Evolutionary conservation across 805 yeast species (phyloP).

Genomic region (Maudiozyma pseudohumilis): DNA sequence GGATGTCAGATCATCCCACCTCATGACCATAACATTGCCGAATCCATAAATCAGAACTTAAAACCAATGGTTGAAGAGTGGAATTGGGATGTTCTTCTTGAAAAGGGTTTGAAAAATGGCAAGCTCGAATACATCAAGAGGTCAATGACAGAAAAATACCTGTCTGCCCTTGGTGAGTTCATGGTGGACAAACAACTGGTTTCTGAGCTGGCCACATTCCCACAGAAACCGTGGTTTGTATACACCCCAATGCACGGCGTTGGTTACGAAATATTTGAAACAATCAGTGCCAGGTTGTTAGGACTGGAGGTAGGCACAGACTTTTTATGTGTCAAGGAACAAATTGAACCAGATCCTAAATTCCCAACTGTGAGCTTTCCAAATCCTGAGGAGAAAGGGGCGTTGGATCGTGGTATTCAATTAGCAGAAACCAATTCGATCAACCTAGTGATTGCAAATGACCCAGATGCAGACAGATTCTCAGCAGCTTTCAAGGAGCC

Average conservation of each 20-base stretch:
- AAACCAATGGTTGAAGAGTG: conserved; percentile 49
- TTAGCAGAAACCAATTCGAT: conserved; percentile 39
- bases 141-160: conserved; percentile 36
- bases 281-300: conserved; percentile 26
- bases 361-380: conserved; percentile 86
- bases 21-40: conserved; percentile 66
- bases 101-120: conserved; percentile 16
- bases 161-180: conserved; percentile 23
- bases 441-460: conserved; percentile 70
- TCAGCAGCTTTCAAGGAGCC: conserved; percentile 55
- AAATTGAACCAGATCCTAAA: conserved; percentile 68
- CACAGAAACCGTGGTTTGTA: conserved; percentile 38
- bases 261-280: conserved; percentile 53
- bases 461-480: conserved; percentile 95
- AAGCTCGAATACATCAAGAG: conserved; percentile 34
- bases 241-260: conserved; percentile 97
- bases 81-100: conserved; percentile 35
- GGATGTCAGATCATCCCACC: conserved; percentile 97
- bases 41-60: conserved; percentile 48
- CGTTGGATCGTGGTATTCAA: conserved; percentile 59
- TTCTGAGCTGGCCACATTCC: background rate
- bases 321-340: conserved; percentile 45
- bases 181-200: conserved; percentile 22
- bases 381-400: conserved; percentile 93
- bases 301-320: conserved; percentile 30